Evolutionary conservation across 306 rosid genomes (phyloP).

Genomic region (Dryas drummondii): DNA sequence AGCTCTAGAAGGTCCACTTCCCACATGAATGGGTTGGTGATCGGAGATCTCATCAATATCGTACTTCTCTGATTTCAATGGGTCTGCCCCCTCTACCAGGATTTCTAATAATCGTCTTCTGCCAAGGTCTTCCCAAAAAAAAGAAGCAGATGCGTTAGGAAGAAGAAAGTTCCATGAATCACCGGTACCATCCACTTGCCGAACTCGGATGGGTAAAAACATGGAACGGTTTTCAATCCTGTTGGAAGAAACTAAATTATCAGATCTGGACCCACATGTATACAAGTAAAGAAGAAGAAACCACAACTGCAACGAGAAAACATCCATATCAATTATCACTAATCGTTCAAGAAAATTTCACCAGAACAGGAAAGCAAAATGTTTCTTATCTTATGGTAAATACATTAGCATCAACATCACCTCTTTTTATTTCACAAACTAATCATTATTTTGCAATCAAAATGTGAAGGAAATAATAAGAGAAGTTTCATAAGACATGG

Average conservation of each 20-base stretch:
- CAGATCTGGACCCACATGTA: slow-evolving; percentile 19
- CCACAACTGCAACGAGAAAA: slow-evolving; percentile 15
- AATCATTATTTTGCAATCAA: neutral
- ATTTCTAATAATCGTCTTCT: slow-evolving; percentile 80
- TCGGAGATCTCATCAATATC: slow-evolving; percentile 85
- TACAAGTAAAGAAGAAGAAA: slow-evolving; percentile 4
- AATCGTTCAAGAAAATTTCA: slow-evolving; percentile 3
- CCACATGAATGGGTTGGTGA: slow-evolving; percentile 59
- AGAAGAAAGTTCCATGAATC: slow-evolving; percentile 87
- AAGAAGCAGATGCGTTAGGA: slow-evolving; percentile 79
- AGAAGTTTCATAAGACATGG: slow-evolving; percentile 8
- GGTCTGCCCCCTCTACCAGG: slow-evolving; percentile 72
- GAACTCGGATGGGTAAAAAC: slow-evolving; percentile 80
- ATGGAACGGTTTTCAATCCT: slow-evolving; percentile 93
- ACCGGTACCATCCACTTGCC: slow-evolving; percentile 74
- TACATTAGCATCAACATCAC: neutral
- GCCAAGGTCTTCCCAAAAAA: slow-evolving; percentile 98
- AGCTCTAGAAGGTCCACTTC: slow-evolving; percentile 68
- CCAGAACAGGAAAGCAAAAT: neutral
- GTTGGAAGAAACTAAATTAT: slow-evolving; percentile 30
- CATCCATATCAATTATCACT: neutral
- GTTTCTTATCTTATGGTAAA: neutral
- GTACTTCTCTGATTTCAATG: slow-evolving; percentile 60
- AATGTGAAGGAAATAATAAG: neutral
- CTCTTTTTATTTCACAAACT: slow-evolving; percentile 4